These are phyloP conservation scores for Trichoderma hamatum DNA, from an alignment of 2,329 filamentous ascomycete genomes.

Conservation along the genomic window DNA sequence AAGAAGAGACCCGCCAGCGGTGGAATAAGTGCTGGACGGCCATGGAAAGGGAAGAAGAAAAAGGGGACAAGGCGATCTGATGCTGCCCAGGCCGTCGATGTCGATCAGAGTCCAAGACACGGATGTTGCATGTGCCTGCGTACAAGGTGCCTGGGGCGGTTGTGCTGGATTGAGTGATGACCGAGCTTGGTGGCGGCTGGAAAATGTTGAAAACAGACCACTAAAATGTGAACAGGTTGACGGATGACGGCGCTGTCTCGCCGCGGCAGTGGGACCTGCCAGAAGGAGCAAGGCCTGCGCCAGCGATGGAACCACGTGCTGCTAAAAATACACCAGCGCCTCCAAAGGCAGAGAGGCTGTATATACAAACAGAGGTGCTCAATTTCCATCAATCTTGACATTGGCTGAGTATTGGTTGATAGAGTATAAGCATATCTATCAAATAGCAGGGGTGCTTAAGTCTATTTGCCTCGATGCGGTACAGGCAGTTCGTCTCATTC, in stretches of 20 bases:
- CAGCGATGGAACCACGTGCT: not conserved
- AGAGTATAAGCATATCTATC: not conserved
- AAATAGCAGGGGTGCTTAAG: not conserved
- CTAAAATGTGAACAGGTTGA: not conserved
- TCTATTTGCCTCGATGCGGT: not conserved
- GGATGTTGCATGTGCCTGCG: not conserved
- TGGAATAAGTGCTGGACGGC: constrained; percentile 9
- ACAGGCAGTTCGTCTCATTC: not conserved
- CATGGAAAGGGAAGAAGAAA: constrained; percentile 1
- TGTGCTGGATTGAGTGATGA: not conserved
- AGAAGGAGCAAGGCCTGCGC: not conserved
- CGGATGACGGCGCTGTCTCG: not conserved
- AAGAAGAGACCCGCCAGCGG: constrained; percentile 23
- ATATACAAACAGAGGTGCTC: too few species aligned
- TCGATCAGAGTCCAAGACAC: not conserved
- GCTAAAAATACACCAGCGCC: not conserved
- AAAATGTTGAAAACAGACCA: not conserved
- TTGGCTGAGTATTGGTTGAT: not conserved
- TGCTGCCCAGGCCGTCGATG: not conserved
- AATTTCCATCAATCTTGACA: not conserved
- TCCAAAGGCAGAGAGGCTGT: not conserved
- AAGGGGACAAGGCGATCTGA: not conserved
- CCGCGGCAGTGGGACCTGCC: not conserved
- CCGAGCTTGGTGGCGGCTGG: not conserved
- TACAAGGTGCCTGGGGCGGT: not conserved